Evolutionary conservation across 192 early-diverging fungal species (phyloP), one percentile per base, ranked within the genome.

Genomic region (Neocallimastix lanati): DNA sequence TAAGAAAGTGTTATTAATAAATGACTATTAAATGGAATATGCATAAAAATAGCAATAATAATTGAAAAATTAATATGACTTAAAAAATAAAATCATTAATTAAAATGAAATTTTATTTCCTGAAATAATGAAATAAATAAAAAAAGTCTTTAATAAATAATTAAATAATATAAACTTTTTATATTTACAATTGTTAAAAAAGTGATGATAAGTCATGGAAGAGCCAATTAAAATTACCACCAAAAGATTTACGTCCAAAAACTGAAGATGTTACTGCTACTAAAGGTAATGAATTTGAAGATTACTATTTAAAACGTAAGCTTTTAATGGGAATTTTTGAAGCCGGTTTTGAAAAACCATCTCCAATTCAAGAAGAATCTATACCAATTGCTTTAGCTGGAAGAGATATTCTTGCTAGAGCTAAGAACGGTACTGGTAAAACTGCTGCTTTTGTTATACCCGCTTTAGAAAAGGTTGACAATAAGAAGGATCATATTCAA

Each of bases 251-350:
- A 78, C 91, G 97, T 38, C 95, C 94, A n/a, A 93, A 99, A 86
- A 99, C 96, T 77, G 93, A 94, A 86, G 96, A 98, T 86, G 96
- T 98, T 76, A 95, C 94, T 28, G 92, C 90, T 28, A 99, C 98
- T 79, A 98, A 99, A 87, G 98, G 98, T 78, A 98, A 98, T 85
- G 96, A 97, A 82, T 99, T 99, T 84, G 96, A 98, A 85, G 98
- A 99, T 86, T 99, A 97, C 85, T 97, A 94, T 86, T 87, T 99
- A 76, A 97, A 96, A 85, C 91, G 96, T 76, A 95, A 97, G 83
- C 88, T 99, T 77, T 86, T 97, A 76, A 99, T 99, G 97, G 97
- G 96, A 29, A 96, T 99, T 82, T 98, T 97, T 83, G 96, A 98
- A 86, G 95, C 96, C 29, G 98, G 98, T 77, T 98, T 99, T 82